These are phyloP conservation scores for Paxillus rubicundulus DNA, from an alignment of 768 basidiomycete genomes.

Conservation along the genomic window DNA sequence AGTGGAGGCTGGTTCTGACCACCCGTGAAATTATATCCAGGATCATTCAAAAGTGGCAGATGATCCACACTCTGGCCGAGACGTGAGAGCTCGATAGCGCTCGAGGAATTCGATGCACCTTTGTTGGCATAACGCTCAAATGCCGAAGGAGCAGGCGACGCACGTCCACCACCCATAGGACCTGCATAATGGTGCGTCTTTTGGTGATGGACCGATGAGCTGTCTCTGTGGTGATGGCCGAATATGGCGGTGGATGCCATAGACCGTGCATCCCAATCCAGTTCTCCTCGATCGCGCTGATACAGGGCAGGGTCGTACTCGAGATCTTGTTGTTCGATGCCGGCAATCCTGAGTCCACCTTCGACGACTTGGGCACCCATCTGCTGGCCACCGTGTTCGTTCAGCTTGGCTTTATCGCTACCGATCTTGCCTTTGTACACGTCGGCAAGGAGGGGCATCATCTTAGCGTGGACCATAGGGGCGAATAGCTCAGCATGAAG, in stretches of 20 bases:
- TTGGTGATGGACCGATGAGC: constrained; percentile 39
- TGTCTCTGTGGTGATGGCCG: constrained; percentile 35
- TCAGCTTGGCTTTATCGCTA: constrained; percentile 59
- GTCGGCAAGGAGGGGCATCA: constrained; percentile 74
- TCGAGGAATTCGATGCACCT: constrained; percentile 37
- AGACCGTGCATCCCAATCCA: constrained; percentile 85
- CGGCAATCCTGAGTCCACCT: constrained; percentile 81
- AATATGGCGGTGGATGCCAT: constrained; percentile 60
- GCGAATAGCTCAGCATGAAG: constrained; percentile 84
- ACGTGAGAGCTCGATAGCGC: constrained; percentile 53
- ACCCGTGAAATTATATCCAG: constrained; percentile 16
- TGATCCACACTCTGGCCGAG: constrained; percentile 51
- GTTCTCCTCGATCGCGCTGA: constrained; percentile 76
- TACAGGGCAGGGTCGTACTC: constrained; percentile 83
- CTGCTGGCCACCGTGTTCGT: constrained; percentile 76
- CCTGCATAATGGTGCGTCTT: constrained; percentile 42
- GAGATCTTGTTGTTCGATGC: constrained; percentile 73
- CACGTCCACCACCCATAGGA: constrained; percentile 32
- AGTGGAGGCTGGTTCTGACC: constrained; percentile 6
- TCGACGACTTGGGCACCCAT: constrained; percentile 73
- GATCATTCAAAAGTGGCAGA: constrained; percentile 54
- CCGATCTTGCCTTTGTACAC: constrained; percentile 76
- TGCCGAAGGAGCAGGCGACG: constrained; percentile 42
- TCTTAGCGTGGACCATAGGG: constrained; percentile 82
- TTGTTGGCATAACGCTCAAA: constrained; percentile 60